Base-by-base conservation (phyloP, 352 stramenopile species). In the Phytophthora sojae region DNA sequence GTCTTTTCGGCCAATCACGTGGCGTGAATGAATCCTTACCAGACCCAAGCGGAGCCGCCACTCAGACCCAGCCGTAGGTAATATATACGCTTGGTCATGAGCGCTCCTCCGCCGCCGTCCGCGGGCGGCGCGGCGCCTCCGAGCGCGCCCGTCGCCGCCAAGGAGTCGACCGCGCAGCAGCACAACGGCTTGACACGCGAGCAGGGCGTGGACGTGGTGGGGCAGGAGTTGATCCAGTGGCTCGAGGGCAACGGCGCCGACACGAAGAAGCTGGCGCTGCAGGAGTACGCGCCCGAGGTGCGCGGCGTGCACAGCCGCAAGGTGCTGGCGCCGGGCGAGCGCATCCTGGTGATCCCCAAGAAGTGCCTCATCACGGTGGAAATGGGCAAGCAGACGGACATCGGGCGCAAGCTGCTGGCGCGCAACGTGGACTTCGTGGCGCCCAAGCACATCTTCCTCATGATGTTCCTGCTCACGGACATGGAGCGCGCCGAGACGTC, bases 401-500 rank as follows among this genome's bases (percentile, higher is more conserved):
- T 99, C 51, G 97, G 98, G 15, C 90, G 96, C 56, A 91, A 96
- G 61, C 92, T 99, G 58, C 76, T 99, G 25, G 75, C 90, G 17
- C 88, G 89, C 30, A 96, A 98, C 65, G 73, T 99, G 25, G 94
- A 99, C 73, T 94, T 99, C 52, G 97, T 99, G 69, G 98, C 98
- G 23, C 97, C 97, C 61, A 99, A 99, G 83, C 98, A 99, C 82
- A 99, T 99, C 61, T 99, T 98, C 77, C 90, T 99, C 57, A 99
- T 99, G 96, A 94, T 99, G 70, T 99, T 98, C 79, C 76, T 99
- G 32, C 85, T 99, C 12, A 98, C 94, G 64, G 98, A 99, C 81
- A 96, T 97, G 77, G 96, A 99, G 73, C 79, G 97, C 51, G 73
- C 91, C 52, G 87, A 95, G 12, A 76, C 77, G 29, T 95, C 90